Conservation (phyloP, 805 yeast genomes). For the Kazachstania kunashirensis region DNA sequence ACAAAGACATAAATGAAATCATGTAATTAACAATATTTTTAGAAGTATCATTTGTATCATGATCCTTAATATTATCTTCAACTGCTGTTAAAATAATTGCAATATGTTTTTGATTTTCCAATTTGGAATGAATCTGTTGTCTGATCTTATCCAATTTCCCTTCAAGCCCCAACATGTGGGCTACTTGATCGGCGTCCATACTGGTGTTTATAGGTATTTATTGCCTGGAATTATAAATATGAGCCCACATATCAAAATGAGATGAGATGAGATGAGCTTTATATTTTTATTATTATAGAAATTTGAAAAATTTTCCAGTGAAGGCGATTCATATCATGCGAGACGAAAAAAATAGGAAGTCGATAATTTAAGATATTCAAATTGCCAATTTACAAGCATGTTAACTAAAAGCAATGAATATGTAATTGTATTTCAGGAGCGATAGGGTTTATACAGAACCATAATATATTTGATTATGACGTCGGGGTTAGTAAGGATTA, state of each 20-base stretch:
- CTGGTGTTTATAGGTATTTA: too few species aligned
- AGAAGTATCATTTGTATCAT: constrained; percentile 35
- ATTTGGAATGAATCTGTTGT: constrained; percentile 62
- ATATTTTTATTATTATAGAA: too few species aligned
- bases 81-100: constrained; percentile 81
- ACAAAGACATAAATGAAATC: constrained; percentile 68
- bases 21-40: constrained; percentile 73
- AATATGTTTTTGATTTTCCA: constrained; percentile 77
- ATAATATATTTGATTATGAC: too few species aligned
- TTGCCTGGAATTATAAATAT: too few species aligned
- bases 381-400: too few species aligned
- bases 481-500: constrained; percentile 68
- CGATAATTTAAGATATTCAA: too few species aligned
- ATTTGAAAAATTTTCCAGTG: too few species aligned
- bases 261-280: constrained; percentile 25
- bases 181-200: constrained; percentile 27
- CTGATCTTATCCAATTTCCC: constrained; percentile 59
- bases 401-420: too few species aligned
- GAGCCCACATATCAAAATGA: constrained; percentile 8
- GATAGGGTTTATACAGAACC: too few species aligned
- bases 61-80: constrained; percentile 75
- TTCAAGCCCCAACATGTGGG: constrained; percentile 42
- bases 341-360: too few species aligned
- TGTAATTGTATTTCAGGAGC: too few species aligned
- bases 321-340: too few species aligned